These are phyloP conservation scores for Scleroderma bovista DNA, from an alignment of 768 basidiomycete genomes.

Conservation along the genomic window DNA sequence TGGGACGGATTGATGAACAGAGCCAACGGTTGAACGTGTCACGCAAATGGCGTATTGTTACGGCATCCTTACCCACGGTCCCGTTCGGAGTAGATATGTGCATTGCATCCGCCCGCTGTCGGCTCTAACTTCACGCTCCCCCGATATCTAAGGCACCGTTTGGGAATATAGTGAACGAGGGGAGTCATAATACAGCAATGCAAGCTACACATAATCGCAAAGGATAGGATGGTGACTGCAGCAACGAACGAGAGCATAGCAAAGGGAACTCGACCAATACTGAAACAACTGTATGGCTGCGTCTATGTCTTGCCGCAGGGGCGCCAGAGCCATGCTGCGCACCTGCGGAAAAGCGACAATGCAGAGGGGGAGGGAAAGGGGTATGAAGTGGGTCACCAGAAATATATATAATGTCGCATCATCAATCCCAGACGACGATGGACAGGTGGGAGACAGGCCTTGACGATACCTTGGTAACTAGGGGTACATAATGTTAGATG, in stretches of 20 bases:
- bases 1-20: too few species aligned
- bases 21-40: too few species aligned
- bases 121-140: neutral
- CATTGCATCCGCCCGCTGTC: too few species aligned
- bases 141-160: too few species aligned
- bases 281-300: neutral
- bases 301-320: neutral
- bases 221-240: neutral
- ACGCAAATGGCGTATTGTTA: too few species aligned
- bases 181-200: neutral
- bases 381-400: conserved; percentile 5
- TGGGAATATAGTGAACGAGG: neutral
- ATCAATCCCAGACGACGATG: conserved; percentile 25
- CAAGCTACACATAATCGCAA: conserved; percentile 1
- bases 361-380: neutral
- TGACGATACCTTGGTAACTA: conserved; percentile 34
- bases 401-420: conserved; percentile 9
- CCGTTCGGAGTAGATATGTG: neutral
- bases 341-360: neutral
- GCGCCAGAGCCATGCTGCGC: neutral
- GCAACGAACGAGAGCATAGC: neutral
- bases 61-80: neutral
- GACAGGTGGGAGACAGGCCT: conserved; percentile 9
- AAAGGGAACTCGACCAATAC: neutral
- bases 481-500: conserved; percentile 76